Conservation (phyloP, 495 filamentous ascomycete genomes). For the Clohesyomyces aquaticus region DNA sequence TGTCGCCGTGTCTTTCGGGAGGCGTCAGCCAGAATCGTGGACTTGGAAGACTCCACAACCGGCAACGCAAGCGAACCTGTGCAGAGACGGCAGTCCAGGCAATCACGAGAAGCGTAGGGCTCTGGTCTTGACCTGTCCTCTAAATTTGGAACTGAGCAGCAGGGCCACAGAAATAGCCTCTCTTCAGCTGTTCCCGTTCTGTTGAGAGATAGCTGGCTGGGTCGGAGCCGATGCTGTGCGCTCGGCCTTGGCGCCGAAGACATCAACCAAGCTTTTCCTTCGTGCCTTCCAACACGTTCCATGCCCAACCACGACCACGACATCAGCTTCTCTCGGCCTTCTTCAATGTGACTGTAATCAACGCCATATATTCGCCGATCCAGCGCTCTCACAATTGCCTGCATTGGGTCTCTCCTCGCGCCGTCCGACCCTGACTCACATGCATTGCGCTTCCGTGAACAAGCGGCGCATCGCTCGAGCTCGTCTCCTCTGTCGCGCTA, state of each 20-base stretch:
- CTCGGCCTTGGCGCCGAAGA: constrained; percentile 5
- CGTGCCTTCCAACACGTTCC: constrained; percentile 2
- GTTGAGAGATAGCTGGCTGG: not conserved
- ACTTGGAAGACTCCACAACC: too few relatives aligned
- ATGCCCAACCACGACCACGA: not conserved
- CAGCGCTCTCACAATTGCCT: not conserved
- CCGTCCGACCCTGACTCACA: not conserved
- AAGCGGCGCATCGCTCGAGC: not conserved
- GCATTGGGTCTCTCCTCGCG: constrained; percentile 1
- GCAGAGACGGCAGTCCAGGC: too few relatives aligned
- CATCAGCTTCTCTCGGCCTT: not conserved
- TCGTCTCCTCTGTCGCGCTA: not conserved
- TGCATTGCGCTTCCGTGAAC: not conserved
- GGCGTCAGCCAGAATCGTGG: too few relatives aligned
- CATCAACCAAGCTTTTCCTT: constrained; percentile 26
- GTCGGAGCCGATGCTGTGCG: not conserved
- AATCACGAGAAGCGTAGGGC: too few relatives aligned
- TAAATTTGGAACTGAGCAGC: too few relatives aligned
- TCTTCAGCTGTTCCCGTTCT: too few relatives aligned
- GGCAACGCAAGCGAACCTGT: too few relatives aligned
- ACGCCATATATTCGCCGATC: not conserved
- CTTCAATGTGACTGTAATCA: constrained; percentile 17
- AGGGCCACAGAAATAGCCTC: too few relatives aligned
- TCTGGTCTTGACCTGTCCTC: too few relatives aligned
- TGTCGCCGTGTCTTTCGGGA: too few relatives aligned